phyloP scores from a whole-genome alignment of 108 stramenopile genomes.

The Asterionellopsis glacialis region DNA sequence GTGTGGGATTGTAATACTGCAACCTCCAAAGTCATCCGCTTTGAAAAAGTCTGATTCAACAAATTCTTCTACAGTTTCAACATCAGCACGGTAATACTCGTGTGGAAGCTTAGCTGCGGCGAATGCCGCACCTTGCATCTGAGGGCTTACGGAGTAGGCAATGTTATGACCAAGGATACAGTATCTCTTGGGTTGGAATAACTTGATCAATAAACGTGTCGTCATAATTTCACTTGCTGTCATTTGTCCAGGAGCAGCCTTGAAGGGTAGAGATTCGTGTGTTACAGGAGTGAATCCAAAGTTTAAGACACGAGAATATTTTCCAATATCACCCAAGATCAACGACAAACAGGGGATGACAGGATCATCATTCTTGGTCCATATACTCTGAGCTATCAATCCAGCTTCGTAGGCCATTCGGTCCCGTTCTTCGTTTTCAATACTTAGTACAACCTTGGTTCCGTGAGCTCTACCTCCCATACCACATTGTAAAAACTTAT shows the following conservation, averaged over 20 bases:
- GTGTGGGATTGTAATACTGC: conserved; percentile 97
- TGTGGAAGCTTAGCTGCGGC: conserved; percentile 77
- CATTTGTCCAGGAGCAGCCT: conserved; percentile 97
- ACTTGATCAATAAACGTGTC: conserved; percentile 69
- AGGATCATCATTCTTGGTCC: conserved; percentile 45
- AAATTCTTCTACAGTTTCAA: conserved; percentile 77
- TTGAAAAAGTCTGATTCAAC: conserved; percentile 81
- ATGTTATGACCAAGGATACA: conserved; percentile 92
- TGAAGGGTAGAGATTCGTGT: conserved; percentile 84
- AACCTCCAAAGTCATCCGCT: conserved; percentile 80
- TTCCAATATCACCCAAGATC: conserved; percentile 79
- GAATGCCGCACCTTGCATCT: conserved; percentile 96
- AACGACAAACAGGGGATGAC: conserved; percentile 88
- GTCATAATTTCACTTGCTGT: conserved; percentile 91
- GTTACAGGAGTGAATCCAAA: conserved; percentile 92
- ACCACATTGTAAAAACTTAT: conserved; percentile 81
- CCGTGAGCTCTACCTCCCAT: conserved; percentile 87
- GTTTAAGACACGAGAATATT: conserved; percentile 91
- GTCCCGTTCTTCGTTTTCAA: conserved; percentile 67
- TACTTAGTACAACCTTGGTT: conserved; percentile 84
- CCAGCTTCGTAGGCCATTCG: conserved; percentile 80
- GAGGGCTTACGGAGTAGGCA: conserved; percentile 91
- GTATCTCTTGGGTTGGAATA: conserved; percentile 69
- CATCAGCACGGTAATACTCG: conserved; percentile 77
- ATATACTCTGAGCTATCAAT: conserved; percentile 33